phyloP scores from a whole-genome alignment of 805 yeast genomes.

The Candida parachauliodes region DNA sequence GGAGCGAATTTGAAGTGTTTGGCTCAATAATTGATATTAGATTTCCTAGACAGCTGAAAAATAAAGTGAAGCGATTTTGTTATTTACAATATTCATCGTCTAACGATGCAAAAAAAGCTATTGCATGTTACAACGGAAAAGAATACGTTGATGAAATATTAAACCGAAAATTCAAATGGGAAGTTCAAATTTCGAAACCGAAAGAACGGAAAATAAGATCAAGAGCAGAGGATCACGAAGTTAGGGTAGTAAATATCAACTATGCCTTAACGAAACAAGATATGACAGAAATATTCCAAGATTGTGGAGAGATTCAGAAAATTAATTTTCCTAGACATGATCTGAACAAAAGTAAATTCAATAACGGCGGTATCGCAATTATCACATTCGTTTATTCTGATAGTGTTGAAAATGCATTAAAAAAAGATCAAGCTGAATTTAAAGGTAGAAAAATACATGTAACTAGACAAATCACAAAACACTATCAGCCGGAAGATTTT shows the following conservation, averaged over 20 bases:
- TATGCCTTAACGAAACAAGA: constrained; percentile 37
- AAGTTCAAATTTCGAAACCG: constrained; percentile 65
- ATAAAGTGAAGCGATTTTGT: constrained; percentile 64
- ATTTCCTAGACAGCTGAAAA: constrained; percentile 56
- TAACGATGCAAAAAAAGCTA: constrained; percentile 44
- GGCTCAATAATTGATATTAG: constrained; percentile 50
- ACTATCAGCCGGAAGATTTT: constrained; percentile 15
- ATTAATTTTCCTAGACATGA: constrained; percentile 43
- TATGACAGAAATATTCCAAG: constrained; percentile 40
- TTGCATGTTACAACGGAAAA: constrained; percentile 36
- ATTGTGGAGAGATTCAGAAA: constrained; percentile 52
- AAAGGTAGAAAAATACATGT: constrained; percentile 50
- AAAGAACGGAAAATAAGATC: constrained; percentile 35
- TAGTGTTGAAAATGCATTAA: constrained; percentile 47
- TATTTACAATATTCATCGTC: constrained; percentile 55
- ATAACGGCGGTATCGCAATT: constrained; percentile 67
- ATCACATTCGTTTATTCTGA: constrained; percentile 43
- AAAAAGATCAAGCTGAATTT: constrained; percentile 37
- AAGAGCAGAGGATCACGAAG: constrained; percentile 54
- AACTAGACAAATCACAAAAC: constrained; percentile 27
- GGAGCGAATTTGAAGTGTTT: constrained; percentile 32
- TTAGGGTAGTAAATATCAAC: constrained; percentile 39
- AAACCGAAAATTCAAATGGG: constrained; percentile 31
- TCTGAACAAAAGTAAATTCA: constrained; percentile 25
- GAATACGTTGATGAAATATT: constrained; percentile 24